Percentiles rank a stretch among this genome's conserved stretches.
Conservation (phyloP, 768 basidiomycete species). For the Tremella fuciformis region DNA sequence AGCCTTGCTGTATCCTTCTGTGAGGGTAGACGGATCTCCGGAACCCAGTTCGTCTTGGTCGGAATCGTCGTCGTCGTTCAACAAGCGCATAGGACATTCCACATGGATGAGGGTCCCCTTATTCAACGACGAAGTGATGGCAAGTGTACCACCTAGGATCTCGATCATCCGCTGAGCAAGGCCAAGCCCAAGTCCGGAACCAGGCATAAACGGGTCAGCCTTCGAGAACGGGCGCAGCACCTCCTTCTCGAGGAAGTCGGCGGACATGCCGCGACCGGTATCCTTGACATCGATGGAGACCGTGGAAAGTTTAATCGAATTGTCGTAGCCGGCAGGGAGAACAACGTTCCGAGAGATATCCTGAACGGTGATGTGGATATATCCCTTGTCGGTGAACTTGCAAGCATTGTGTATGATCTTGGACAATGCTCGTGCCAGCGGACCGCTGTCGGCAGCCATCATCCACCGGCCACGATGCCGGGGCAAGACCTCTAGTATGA, state of each 20-base stretch:
- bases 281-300: constrained; percentile 46
- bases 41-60: constrained; percentile 26
- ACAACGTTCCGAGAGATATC: constrained; percentile 41
- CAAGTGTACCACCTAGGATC: constrained; percentile 46
- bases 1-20: not conserved
- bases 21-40: not conserved
- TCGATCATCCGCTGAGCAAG: constrained; percentile 48
- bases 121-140: constrained; percentile 35
- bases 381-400: constrained; percentile 44
- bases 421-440: constrained; percentile 29
- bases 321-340: constrained; percentile 42
- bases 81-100: constrained; percentile 40
- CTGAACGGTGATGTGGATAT: constrained; percentile 44
- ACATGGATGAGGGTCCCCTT: constrained; percentile 44
- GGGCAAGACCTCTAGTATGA: constrained; percentile 46
- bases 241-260: constrained; percentile 39
- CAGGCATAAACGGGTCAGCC: constrained; percentile 41
- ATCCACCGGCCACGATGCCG: constrained; percentile 41
- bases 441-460: constrained; percentile 26
- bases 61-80: constrained; percentile 36
- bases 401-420: constrained; percentile 47
- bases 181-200: constrained; percentile 43
- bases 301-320: constrained; percentile 35
- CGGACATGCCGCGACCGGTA: constrained; percentile 43
- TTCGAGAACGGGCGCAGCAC: constrained; percentile 41